Base-by-base conservation (phyloP, 2,329 filamentous ascomycete genomes). In the Diaporthe batatas region DNA sequence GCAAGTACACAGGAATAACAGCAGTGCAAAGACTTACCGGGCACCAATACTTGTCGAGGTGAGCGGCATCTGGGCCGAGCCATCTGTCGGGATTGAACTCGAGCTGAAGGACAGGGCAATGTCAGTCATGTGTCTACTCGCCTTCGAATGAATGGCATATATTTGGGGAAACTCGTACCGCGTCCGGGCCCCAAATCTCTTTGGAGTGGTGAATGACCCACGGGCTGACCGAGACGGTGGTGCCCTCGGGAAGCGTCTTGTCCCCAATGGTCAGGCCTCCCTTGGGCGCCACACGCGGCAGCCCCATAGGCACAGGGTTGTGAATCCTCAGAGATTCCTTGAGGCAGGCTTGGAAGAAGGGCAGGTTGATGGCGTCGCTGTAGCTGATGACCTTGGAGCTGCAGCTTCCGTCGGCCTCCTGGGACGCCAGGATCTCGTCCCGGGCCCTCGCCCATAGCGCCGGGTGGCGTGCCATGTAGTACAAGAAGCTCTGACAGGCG, bases 261-360 rank as follows among this genome's bases (percentile, higher is more conserved):
- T 72, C 77, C 7, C 77, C 78, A 16, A 82, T 75, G 4, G 57
- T 75, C 21, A 79, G 29, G 6, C 81, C 80, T 4, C 74, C 78
- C 25, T 71, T 58, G 5, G 77, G 75, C 8, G 77, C 79, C 29
- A 78, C 73, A 10, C 81, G 77, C 25, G 78, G 78, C 70, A 81
- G 72, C 1, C 77, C 76, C 72, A 80, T 77, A 0, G 80, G 76
- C 25, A 76, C 78, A 2, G 80, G 78, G 1, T 74, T 75, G 65
- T 79, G 78, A 39, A 82, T 72, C 21, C 80, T 74, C 32, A 82
- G 74, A 2, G 77, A 74, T 73, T 82, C 81, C 75, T 81, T 79
- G 70, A 82, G 78, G 71, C 80, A 81, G n/a, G 80, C 80, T 55
- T 79, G 78, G 11, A 82, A 75, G 71, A 80, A 83, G 4, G 78